Evolutionary conservation across 106 monocot species (phyloP).

Genomic region (Xerophyta viscosa): DNA sequence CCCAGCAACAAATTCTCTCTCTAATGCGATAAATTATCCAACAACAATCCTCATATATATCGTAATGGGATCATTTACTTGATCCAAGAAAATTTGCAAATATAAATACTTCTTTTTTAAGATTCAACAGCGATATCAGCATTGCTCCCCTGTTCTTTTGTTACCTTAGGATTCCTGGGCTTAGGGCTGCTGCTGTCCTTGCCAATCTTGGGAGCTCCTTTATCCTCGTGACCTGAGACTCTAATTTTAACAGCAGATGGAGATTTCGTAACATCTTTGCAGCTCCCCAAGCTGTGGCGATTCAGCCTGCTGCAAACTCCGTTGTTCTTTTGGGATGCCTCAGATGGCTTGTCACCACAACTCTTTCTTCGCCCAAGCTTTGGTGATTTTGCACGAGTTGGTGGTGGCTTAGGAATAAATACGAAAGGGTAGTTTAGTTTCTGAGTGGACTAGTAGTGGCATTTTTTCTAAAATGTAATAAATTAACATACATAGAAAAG

Average conservation of each 20-base stretch:
- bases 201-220: not conserved
- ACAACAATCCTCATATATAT: not conserved
- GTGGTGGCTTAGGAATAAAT: conserved; percentile 23
- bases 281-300: conserved; percentile 9
- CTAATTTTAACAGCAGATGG: not conserved
- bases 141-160: not conserved
- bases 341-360: conserved; percentile 16
- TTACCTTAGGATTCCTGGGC: not conserved
- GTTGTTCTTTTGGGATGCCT: not conserved
- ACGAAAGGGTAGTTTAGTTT: not conserved
- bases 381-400: conserved; percentile 60
- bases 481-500: no score
- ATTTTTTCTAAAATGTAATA: not conserved
- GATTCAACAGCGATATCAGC: not conserved
- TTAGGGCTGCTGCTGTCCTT: not conserved
- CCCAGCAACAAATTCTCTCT: not conserved
- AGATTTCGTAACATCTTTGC: conserved; percentile 2
- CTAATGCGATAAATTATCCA: not conserved
- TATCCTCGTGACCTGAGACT: not conserved
- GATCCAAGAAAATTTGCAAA: not conserved
- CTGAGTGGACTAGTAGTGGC: not conserved
- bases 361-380: conserved; percentile 49
- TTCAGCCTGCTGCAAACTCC: not conserved
- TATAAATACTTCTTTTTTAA: not conserved
- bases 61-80: not conserved